These are phyloP conservation scores for Reticulascus tulasneorum DNA, from an alignment of 2,329 filamentous ascomycete species.

Conservation along the genomic window DNA sequence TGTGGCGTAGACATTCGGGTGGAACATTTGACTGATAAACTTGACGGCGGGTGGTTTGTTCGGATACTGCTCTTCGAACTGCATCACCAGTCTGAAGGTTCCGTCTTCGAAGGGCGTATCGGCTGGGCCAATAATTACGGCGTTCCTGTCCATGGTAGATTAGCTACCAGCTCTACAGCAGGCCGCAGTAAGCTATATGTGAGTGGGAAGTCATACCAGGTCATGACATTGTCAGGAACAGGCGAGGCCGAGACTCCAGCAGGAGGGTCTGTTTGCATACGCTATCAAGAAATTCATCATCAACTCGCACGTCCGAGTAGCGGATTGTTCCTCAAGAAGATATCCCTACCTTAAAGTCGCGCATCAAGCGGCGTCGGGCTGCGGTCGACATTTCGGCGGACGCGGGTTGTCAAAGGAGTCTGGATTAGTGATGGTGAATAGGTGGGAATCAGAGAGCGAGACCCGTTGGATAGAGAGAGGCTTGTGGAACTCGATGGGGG, in stretches of 20 bases:
- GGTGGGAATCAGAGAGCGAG: too few relatives aligned
- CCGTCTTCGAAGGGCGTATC: slow-evolving; percentile 98
- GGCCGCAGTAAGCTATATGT: neutral
- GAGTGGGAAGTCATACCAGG: slow-evolving; percentile 60
- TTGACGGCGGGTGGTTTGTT: slow-evolving; percentile 98
- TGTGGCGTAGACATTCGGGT: slow-evolving; percentile 96
- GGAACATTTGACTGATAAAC: slow-evolving; percentile 99
- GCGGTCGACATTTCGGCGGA: slow-evolving; percentile 69
- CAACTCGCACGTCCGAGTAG: neutral
- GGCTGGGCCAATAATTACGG: slow-evolving; percentile 93
- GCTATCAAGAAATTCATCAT: slow-evolving; percentile 45
- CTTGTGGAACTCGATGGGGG: too few relatives aligned
- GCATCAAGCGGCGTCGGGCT: slow-evolving; percentile 93
- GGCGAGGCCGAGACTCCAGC: slow-evolving; percentile 95
- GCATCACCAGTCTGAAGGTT: slow-evolving; percentile 96
- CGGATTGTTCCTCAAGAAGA: slow-evolving; percentile 11
- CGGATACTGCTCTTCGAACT: slow-evolving; percentile 97
- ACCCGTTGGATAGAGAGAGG: too few relatives aligned
- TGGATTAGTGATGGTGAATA: too few relatives aligned
- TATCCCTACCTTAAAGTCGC: slow-evolving; percentile 88
- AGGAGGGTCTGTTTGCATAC: slow-evolving; percentile 98
- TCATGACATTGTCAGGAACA: slow-evolving; percentile 96
- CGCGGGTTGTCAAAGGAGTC: too few relatives aligned
- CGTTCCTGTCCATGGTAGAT: slow-evolving; percentile 64
- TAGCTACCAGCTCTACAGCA: neutral